A percentile compares a stretch with the other conserved stretches of the same genome.
Evolutionary conservation across 2,329 filamentous ascomycete genomes (phyloP).

Genomic region (Colletotrichum sansevieriae): DNA sequence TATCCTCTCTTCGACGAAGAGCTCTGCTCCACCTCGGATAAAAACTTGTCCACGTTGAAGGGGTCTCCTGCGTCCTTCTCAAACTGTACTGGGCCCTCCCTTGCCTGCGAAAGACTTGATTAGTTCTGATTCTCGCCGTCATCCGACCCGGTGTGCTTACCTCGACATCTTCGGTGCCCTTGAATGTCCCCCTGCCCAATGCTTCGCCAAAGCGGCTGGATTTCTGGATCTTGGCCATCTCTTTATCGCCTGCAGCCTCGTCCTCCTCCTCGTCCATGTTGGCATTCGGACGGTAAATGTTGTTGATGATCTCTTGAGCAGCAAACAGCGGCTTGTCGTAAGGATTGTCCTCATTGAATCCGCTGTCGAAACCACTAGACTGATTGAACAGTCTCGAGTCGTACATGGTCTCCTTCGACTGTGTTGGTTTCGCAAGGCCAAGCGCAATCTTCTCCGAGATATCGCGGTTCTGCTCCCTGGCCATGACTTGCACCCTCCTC

Average conservation of each 20-base stretch:
- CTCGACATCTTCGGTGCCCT: conserved; percentile 86
- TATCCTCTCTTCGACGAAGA: conserved; percentile 78
- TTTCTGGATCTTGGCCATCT: conserved; percentile 91
- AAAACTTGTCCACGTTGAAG: conserved; percentile 94
- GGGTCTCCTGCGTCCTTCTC: conserved; percentile 88
- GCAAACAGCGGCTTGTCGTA: conserved; percentile 98
- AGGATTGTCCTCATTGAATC: conserved; percentile 96
- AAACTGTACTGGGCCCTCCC: conserved; percentile 95
- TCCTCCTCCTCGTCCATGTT: conserved; percentile 82
- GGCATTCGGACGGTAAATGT: conserved; percentile 88
- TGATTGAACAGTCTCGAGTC: conserved; percentile 97
- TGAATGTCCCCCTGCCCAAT: conserved; percentile 90
- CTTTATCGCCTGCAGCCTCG: conserved; percentile 82
- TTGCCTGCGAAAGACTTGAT: conserved; percentile 61
- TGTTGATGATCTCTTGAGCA: conserved; percentile 93
- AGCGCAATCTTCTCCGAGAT: conserved; percentile 97
- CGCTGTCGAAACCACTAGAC: conserved; percentile 87
- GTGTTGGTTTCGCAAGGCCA: conserved; percentile 93
- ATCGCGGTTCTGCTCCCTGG: conserved; percentile 94
- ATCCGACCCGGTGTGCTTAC: conserved; percentile 58
- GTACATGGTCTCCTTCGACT: conserved; percentile 94
- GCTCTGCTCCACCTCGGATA: conserved; percentile 80
- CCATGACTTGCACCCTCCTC: conserved; percentile 90
- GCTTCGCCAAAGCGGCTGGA: conserved; percentile 86
- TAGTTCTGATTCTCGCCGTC: neutral